Percentiles rank a stretch among this genome's conserved stretches.
phyloP scores from a whole-genome alignment of 768 basidiomycete species.

The Clitopilus hobsonii region DNA sequence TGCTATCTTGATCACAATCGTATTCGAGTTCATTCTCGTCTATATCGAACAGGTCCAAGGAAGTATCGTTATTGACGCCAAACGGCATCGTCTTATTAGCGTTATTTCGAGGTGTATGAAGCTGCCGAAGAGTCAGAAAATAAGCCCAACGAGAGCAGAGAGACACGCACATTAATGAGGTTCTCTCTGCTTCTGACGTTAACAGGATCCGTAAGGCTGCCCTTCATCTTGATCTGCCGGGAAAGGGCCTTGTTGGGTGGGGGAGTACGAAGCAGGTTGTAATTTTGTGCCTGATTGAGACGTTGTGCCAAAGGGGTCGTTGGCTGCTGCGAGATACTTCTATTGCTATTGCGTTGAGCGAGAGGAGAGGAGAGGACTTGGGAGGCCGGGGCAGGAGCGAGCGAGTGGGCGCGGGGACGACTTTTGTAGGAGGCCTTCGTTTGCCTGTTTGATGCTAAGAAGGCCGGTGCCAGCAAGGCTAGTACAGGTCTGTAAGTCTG shows the following conservation, averaged over 20 bases:
- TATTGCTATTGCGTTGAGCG: conserved; percentile 15
- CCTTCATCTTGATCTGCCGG: conserved; percentile 58
- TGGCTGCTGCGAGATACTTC: conserved; percentile 20
- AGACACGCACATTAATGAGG: conserved; percentile 20
- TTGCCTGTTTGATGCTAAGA: conserved; percentile 39
- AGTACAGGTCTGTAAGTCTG: conserved; percentile 3
- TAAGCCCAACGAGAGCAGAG: conserved; percentile 31
- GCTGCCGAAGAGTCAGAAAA: conserved; percentile 19
- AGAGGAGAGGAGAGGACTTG: conserved; percentile 33
- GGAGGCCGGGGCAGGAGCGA: conserved; percentile 31
- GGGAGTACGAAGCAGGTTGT: conserved; percentile 49
- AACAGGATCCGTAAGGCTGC: conserved; percentile 70
- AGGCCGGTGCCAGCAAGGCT: conserved; percentile 58
- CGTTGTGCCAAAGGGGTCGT: conserved; percentile 32
- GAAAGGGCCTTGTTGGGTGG: conserved; percentile 59
- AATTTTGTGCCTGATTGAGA: conserved; percentile 27
- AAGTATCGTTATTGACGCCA: conserved; percentile 35
- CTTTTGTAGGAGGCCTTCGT: conserved; percentile 28
- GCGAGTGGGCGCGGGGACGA: conserved; percentile 55
- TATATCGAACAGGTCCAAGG: conserved; percentile 65
- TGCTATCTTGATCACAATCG: conserved; percentile 32
- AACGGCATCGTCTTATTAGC: conserved; percentile 11
- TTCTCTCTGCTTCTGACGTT: conserved; percentile 34
- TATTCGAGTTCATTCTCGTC: conserved; percentile 65
- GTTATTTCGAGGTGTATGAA: conserved; percentile 19